Conservation (phyloP, 1,284 basidiomycete species). For the Pseudozyma thailandica region DNA sequence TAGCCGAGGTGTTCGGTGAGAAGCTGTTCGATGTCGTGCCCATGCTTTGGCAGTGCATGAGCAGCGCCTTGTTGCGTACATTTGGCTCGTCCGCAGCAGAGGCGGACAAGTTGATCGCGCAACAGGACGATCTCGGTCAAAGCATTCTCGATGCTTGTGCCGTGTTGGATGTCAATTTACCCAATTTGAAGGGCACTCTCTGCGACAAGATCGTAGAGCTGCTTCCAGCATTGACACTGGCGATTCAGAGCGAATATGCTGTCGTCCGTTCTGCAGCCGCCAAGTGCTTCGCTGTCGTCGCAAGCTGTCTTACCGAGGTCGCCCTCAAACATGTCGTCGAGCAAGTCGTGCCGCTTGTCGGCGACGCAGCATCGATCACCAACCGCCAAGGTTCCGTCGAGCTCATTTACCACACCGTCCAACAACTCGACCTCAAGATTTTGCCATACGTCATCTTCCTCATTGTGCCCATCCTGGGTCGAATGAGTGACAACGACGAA, state of each 20-base stretch:
- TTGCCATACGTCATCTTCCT: constrained; percentile 97
- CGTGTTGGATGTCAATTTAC: constrained; percentile 83
- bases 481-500: constrained; percentile 96
- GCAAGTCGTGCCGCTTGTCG: constrained; percentile 83
- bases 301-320: constrained; percentile 82
- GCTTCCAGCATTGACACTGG: constrained; percentile 80
- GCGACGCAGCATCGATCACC: constrained; percentile 79
- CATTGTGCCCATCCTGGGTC: constrained; percentile 92
- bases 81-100: constrained; percentile 74
- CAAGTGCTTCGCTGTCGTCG: constrained; percentile 85
- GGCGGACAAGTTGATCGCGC: constrained; percentile 27
- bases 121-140: constrained; percentile 74
- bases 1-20: constrained; percentile 82
- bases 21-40: constrained; percentile 81
- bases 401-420: constrained; percentile 85
- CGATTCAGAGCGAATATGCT: constrained; percentile 83
- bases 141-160: constrained; percentile 93
- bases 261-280: constrained; percentile 90
- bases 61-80: constrained; percentile 78
- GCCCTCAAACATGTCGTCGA: constrained; percentile 91
- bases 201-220: constrained; percentile 78
- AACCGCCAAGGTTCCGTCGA: constrained; percentile 92
- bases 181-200: constrained; percentile 79
- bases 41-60: constrained; percentile 93
- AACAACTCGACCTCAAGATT: constrained; percentile 90